A percentile compares a stretch with the other conserved stretches of the same genome.
Conservation (phyloP, 495 filamentous ascomycete species). For the Talaromyces ruber region DNA sequence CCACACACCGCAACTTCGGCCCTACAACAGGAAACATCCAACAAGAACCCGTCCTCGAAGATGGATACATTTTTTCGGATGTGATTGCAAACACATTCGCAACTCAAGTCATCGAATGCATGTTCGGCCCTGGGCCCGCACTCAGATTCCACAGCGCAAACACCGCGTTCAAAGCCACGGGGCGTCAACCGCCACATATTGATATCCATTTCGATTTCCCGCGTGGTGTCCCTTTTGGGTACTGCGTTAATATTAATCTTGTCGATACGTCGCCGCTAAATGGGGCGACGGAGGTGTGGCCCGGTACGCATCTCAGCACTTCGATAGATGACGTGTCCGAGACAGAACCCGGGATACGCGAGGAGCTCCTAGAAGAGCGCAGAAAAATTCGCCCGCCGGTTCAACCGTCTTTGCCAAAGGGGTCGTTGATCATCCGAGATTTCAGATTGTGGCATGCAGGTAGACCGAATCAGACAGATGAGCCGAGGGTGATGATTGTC, state of each 20-base stretch:
- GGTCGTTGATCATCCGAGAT: slow-evolving; percentile 31
- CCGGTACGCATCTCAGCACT: slow-evolving; percentile 23
- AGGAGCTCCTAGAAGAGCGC: slow-evolving; percentile 20
- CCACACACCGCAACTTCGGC: slow-evolving; percentile 41
- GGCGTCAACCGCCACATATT: slow-evolving; percentile 43
- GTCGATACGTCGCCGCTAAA: slow-evolving; percentile 22
- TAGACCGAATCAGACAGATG: slow-evolving; percentile 31
- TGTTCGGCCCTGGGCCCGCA: slow-evolving; percentile 38
- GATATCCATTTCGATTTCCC: slow-evolving; percentile 49
- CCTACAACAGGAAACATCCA: slow-evolving; percentile 44
- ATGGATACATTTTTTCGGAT: slow-evolving; percentile 27
- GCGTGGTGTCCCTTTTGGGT: slow-evolving; percentile 14
- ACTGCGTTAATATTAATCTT: slow-evolving; percentile 15
- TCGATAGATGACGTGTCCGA: slow-evolving; percentile 19
- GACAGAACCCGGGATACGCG: slow-evolving; percentile 13
- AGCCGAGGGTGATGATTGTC: slow-evolving; percentile 35
- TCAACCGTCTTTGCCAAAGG: slow-evolving; percentile 29
- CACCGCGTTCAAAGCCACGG: slow-evolving; percentile 32
- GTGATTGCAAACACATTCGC: slow-evolving; percentile 41
- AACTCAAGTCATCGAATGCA: slow-evolving; percentile 36
- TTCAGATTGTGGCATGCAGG: slow-evolving; percentile 37
- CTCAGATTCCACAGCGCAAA: slow-evolving; percentile 47
- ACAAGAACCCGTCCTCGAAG: slow-evolving; percentile 38
- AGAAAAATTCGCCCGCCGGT: slow-evolving; percentile 20
- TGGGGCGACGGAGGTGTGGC: slow-evolving; percentile 37